Base-by-base conservation (phyloP, 2,329 filamentous ascomycete species). In the Hawksworthiomyces lignivorus region DNA sequence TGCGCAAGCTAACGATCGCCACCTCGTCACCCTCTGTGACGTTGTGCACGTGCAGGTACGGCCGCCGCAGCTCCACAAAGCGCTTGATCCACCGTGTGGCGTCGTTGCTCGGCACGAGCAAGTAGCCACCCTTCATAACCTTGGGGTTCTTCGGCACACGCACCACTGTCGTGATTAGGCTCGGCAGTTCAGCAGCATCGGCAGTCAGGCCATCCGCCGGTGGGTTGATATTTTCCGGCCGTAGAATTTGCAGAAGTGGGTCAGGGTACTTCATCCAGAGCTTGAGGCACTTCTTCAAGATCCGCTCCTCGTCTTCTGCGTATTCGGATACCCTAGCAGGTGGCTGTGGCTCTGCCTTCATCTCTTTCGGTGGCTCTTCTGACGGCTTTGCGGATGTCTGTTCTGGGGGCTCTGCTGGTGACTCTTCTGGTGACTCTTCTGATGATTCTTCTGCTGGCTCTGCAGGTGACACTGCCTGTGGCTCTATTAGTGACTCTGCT, bases 11-110 rank as follows among this genome's bases (percentile, higher is more conserved):
- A 53, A 97, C 86, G 9, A 92, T 82, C 41, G 83, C 87, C 34
- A 96, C 75, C 62, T 96, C 90, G 52, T 97, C 92, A 15, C 90
- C 89, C 30, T 94, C 85, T 0, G 82, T 79, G 0, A 84, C 81
- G 19, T 79, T 84, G 63, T 97, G 87, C 27, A 98, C 77, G 61
- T 97, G 88, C 40, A 98, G 72, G 58, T 97, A 98, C 0, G 92
- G 92, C 39, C 84, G 76, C 24, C 92, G 79, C 21, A 98, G 75
- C 63, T 98, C 92, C 37, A 96, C 87, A 56, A 94, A 97, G 31
- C 90, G 82, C 53, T 89, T 87, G 21, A 92, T 76, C 92, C 92
- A 98, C 47, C 84, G 78, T 18, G 81, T 84, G 27, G 82, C 86
- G 41, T 86, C 82, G 42, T 80, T 82, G 56, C 88, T 88, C 1